Percentiles rank a stretch among this genome's conserved stretches.
phyloP scores from a whole-genome alignment of 352 stramenopile genomes.

The Nothophytophthora sp. region DNA sequence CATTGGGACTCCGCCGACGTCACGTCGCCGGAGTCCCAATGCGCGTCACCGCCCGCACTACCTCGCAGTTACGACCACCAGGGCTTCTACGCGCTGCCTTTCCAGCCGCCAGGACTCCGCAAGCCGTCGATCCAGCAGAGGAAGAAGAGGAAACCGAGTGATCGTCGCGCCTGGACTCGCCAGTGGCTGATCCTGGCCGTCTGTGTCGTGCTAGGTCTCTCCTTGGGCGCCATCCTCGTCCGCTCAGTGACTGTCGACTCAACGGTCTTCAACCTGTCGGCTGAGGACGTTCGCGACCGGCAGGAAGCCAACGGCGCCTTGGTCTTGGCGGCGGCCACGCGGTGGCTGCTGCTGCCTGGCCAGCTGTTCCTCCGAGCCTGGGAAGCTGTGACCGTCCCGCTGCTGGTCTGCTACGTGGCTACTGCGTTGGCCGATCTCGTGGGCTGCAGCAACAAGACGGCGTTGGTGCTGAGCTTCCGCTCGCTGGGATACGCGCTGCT shows the following conservation, averaged over 20 bases:
- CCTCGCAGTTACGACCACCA: conserved; percentile 45
- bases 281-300: conserved; percentile 13
- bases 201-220: conserved; percentile 33
- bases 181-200: conserved; percentile 30
- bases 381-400: conserved; percentile 38
- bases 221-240: conserved; percentile 35
- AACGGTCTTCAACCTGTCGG: conserved; percentile 27
- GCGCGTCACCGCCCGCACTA: conserved; percentile 34
- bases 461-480: conserved; percentile 34
- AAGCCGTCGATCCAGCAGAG: conserved; percentile 13
- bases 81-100: conserved; percentile 37
- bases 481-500: conserved; percentile 32
- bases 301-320: conserved; percentile 33
- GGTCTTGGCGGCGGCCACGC: conserved; percentile 17
- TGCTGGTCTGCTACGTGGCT: conserved; percentile 50
- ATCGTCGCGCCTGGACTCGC: conserved; percentile 11
- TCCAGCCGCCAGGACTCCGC: conserved; percentile 20
- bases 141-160: conserved; percentile 8
- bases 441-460: conserved; percentile 37
- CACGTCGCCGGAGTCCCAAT: conserved; percentile 51
- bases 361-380: conserved; percentile 49
- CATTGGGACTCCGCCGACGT: too few relatives aligned
- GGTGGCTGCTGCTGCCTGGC: conserved; percentile 47
- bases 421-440: conserved; percentile 45
- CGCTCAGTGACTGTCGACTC: conserved; percentile 18